Conservation (phyloP, 202 grass and related monocot genomes). For the Brachypodium distachyon region DNA sequence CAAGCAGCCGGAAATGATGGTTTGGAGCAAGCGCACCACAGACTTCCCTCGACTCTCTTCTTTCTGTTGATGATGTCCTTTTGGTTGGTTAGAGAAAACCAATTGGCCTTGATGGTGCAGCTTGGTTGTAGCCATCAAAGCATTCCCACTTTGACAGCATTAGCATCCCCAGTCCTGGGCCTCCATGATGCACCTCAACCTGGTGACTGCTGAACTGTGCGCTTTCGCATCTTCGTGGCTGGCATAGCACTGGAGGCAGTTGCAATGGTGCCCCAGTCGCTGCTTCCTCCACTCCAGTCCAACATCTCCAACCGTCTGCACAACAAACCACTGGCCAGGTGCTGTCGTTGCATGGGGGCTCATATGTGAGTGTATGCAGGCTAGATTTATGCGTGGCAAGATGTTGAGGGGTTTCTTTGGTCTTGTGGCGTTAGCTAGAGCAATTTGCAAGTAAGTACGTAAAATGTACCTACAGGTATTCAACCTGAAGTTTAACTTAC, state of each 20-base stretch:
- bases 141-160: neutral
- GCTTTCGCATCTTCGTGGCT: too few species aligned
- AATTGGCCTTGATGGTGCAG: neutral
- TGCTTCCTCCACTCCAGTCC: neutral
- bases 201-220: too few species aligned
- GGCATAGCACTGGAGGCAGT: neutral
- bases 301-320: neutral
- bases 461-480: neutral
- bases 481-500: too few species aligned
- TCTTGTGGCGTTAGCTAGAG: neutral
- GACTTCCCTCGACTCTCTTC: neutral
- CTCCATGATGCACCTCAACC: too few species aligned
- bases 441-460: neutral
- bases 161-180: neutral
- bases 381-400: neutral
- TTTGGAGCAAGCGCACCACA: neutral
- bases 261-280: neutral
- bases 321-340: neutral
- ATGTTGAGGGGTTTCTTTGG: neutral
- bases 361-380: neutral
- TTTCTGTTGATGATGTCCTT: neutral
- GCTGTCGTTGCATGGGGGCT: neutral
- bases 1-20: too few species aligned
- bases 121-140: neutral
- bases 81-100: neutral